Evolutionary conservation across 2,329 filamentous ascomycete genomes (phyloP).

Genomic region (Aspergillus novoparasiticus): DNA sequence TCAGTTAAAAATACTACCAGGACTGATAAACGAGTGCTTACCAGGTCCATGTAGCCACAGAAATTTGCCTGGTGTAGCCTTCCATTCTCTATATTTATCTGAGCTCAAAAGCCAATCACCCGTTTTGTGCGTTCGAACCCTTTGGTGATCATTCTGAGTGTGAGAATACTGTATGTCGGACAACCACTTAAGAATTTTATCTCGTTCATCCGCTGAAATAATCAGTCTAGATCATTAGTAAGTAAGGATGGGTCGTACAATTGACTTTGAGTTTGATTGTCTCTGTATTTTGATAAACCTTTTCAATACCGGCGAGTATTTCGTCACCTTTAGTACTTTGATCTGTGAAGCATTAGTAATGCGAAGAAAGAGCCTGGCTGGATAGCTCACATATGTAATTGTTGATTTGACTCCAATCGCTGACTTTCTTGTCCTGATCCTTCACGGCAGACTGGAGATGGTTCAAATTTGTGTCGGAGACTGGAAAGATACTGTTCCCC

Average conservation of each 20-base stretch:
- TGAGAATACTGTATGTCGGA: not conserved
- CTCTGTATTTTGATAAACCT: not conserved
- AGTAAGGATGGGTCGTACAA: not conserved
- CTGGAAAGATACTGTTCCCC: not conserved
- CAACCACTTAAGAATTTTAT: not conserved
- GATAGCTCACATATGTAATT: not conserved
- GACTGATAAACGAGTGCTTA: not conserved
- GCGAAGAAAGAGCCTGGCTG: not conserved
- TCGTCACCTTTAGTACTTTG: not conserved
- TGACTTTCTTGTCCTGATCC: not conserved
- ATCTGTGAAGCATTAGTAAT: not conserved
- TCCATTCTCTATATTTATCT: not conserved
- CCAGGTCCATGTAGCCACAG: not conserved
- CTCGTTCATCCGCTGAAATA: not conserved
- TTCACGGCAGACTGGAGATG: not conserved
- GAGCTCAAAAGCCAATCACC: not conserved
- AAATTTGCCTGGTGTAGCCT: not conserved
- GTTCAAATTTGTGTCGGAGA: not conserved
- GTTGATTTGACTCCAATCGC: not conserved
- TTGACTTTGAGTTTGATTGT: not conserved
- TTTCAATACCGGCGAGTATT: not conserved
- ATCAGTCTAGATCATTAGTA: not conserved
- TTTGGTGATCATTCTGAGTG: not conserved
- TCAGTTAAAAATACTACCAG: not conserved
- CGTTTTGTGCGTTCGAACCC: not conserved